Evolutionary conservation across 306 rosid genomes (phyloP).

Genomic region (Betula pendula): DNA sequence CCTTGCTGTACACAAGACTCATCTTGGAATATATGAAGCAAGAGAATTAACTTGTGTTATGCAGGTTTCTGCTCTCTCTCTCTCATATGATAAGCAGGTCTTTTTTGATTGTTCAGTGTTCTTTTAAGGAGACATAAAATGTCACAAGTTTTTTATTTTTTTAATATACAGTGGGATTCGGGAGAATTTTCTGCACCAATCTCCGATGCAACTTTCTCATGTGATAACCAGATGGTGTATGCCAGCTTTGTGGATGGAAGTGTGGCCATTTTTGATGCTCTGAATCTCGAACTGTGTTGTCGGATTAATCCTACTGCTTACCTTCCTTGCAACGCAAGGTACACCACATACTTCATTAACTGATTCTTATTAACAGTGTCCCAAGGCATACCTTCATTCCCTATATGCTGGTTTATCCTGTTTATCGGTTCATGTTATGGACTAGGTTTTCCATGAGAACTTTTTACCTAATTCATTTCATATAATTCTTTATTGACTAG

Average conservation of each 20-base stretch:
- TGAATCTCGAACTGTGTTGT: conserved; percentile 15
- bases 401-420: not conserved
- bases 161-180: conserved; percentile 35
- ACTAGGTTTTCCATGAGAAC: not conserved
- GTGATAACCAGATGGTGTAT: conserved; percentile 35
- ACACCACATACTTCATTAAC: not conserved
- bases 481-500: not conserved
- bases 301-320: conserved; percentile 32
- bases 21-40: conserved; percentile 42
- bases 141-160: not conserved
- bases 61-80: conserved; percentile 33
- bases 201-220: conserved; percentile 41
- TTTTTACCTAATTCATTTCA: not conserved
- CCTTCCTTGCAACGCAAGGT: conserved; percentile 35
- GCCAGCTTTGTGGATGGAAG: conserved; percentile 38
- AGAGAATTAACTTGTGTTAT: conserved; percentile 28
- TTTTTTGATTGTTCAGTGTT: not conserved
- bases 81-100: not conserved
- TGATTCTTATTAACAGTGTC: not conserved
- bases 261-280: conserved; percentile 29
- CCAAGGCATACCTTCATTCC: not conserved
- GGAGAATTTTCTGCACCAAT: conserved; percentile 18
- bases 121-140: not conserved
- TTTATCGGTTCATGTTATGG: not conserved
- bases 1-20: conserved; percentile 28